Evolutionary conservation across 129 eudicot genomes (phyloP), one percentile per base, ranked within the genome.

Genomic region (Arctium minus): DNA sequence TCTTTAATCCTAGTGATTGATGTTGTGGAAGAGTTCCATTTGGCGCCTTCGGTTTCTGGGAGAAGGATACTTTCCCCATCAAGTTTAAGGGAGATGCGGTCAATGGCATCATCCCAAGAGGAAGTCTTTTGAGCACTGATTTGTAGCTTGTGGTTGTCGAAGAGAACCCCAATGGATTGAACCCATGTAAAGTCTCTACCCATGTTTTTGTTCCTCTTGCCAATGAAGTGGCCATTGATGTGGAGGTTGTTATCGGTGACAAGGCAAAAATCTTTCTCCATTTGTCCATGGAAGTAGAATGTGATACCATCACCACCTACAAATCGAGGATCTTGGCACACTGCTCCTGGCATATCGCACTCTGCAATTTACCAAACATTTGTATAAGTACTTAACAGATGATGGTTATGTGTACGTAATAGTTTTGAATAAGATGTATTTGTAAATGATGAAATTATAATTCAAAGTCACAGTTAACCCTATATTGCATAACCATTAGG

Each of bases 161-260:
- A 90, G 85, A 92, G 93, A 81, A 92, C 81, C 40, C 82, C 93
- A 33, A 92, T 84, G 53, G 97, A 89, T 83, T 91, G 93, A 29
- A 93, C 97, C 97, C 97, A 93, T 7, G 97, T 93, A 85, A 91
- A 93, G 88, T 93, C 97, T 37, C 95, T 83, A 0, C 89, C 87
- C 95, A 89, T 89, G 88, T 89, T 81, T 17, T 70, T 75, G 87
- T 81, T 89, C 82, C 88, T 75, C 73, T 78, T 89, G 35, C 94
- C 93, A 17, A 92, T 90, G 85, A 92, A 90, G 80, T 92, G 94
- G 35, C 88, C 94, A 42, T 92, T 90, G 77, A 92, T 88, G 79
- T 92, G 92, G 83, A 89, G 89, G 86, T 89, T 89, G 78, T 83
- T 87, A 77, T 92, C 91, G 0, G 97, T 17, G 30, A 92, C 92